Conservation (phyloP, 129 eudicot genomes). For the Gnaphalium uliginosum region DNA sequence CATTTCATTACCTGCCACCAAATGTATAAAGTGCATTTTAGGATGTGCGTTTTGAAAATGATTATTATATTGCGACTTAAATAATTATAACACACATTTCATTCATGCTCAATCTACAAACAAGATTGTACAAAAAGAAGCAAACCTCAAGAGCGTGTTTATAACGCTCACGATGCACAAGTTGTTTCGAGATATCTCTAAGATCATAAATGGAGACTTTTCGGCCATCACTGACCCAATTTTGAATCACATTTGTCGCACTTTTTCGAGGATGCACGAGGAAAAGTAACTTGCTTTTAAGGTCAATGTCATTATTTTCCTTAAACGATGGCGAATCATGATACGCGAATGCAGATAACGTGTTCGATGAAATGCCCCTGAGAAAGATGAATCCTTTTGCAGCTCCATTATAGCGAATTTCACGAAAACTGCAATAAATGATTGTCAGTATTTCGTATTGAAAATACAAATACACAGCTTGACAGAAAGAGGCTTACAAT, state of each 20-base stretch:
- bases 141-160: slow-evolving; percentile 61
- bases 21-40: neutral
- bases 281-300: slow-evolving; percentile 28
- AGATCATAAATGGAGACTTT: slow-evolving; percentile 47
- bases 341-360: slow-evolving; percentile 10
- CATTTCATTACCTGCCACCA: slow-evolving; percentile 45
- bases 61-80: neutral
- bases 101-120: neutral
- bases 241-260: slow-evolving; percentile 43
- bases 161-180: slow-evolving; percentile 38
- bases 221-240: slow-evolving; percentile 51
- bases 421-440: slow-evolving; percentile 21
- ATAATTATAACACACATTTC: neutral
- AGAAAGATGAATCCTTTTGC: slow-evolving; percentile 10
- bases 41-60: neutral
- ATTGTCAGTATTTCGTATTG: slow-evolving; percentile 10
- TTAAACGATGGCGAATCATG: slow-evolving; percentile 1
- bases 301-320: slow-evolving; percentile 20
- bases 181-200: slow-evolving; percentile 38
- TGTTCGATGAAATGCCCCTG: slow-evolving; percentile 45
- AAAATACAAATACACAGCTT: neutral
- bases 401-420: neutral
- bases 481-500: slow-evolving; percentile 24
- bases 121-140: neutral
- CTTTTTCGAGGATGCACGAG: slow-evolving; percentile 38